Percentiles rank a stretch among this genome's conserved stretches.
Evolutionary conservation across 192 early-diverging fungal genomes (phyloP).

Genomic region (Backusella westeae): DNA sequence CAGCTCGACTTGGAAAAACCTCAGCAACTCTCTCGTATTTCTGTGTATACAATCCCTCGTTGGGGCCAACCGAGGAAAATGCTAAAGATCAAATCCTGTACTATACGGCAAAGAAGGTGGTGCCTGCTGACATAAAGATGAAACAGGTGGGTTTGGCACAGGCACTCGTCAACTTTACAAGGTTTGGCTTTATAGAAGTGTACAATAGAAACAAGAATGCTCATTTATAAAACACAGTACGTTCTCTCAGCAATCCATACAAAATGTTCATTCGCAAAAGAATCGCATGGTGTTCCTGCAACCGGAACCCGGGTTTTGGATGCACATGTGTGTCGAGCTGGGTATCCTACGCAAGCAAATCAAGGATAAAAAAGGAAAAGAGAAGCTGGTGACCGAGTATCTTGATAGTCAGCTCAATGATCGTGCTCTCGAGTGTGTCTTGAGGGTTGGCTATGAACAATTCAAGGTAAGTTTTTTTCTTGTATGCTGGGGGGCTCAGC

Average conservation of each 20-base stretch:
- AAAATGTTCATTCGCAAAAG: slow-evolving; percentile 63
- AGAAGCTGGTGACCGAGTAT: slow-evolving; percentile 50
- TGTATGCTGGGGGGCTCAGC: too few species aligned
- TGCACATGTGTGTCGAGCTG: slow-evolving; percentile 49
- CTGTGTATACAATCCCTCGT: slow-evolving; percentile 70
- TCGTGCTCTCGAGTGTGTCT: slow-evolving; percentile 39
- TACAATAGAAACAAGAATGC: background rate
- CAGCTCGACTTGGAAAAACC: slow-evolving; percentile 26
- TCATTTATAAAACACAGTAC: slow-evolving; percentile 29
- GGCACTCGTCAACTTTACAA: slow-evolving; percentile 67
- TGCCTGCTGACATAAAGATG: slow-evolving; percentile 73
- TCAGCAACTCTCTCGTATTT: slow-evolving; percentile 64
- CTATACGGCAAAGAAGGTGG: slow-evolving; percentile 64
- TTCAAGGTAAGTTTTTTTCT: slow-evolving; percentile 37
- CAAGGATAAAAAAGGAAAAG: slow-evolving; percentile 50
- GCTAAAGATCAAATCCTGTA: slow-evolving; percentile 75
- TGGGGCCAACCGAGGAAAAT: slow-evolving; percentile 66
- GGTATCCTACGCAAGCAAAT: slow-evolving; percentile 33
- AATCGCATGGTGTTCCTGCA: slow-evolving; percentile 54
- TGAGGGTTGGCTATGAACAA: slow-evolving; percentile 54
- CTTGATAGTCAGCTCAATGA: slow-evolving; percentile 54
- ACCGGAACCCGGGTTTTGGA: slow-evolving; percentile 59
- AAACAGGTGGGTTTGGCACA: slow-evolving; percentile 73
- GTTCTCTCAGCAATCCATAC: slow-evolving; percentile 49
- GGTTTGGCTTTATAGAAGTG: slow-evolving; percentile 30